Conservation (phyloP, 495 filamentous ascomycete species). For the Schizothecium vesticola region DNA sequence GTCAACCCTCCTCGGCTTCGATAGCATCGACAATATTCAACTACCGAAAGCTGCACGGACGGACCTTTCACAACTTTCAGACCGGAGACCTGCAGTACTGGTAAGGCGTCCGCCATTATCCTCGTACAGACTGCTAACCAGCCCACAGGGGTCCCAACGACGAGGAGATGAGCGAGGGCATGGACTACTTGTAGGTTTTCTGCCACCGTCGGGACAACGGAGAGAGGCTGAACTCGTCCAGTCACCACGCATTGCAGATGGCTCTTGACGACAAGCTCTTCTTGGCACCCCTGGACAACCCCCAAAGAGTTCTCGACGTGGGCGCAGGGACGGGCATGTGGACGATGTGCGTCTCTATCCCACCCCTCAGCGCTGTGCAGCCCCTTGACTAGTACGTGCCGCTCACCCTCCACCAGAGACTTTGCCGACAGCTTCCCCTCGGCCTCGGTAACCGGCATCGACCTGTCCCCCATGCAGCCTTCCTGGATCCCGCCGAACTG, state of each 20-base stretch:
- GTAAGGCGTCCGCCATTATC: rapidly evolving
- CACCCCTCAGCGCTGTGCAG: background rate
- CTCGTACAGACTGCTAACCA: background rate
- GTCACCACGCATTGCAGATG: background rate
- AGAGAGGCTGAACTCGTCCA: background rate
- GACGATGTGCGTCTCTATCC: slow-evolving; percentile 40
- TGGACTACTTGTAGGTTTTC: background rate
- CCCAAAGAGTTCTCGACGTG: slow-evolving; percentile 52
- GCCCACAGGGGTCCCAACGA: background rate
- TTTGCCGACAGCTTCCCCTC: slow-evolving; percentile 51
- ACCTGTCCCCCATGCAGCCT: slow-evolving; percentile 41
- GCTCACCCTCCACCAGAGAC: slow-evolving; percentile 25
- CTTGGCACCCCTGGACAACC: slow-evolving; percentile 46
- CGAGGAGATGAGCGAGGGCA: background rate
- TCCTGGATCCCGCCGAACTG: slow-evolving; percentile 15
- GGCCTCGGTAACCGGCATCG: slow-evolving; percentile 51
- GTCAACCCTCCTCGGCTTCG: slow-evolving; percentile 22
- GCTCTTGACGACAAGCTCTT: slow-evolving; percentile 36
- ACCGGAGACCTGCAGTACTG: slow-evolving; percentile 9
- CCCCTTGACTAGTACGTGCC: background rate
- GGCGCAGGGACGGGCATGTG: slow-evolving; percentile 62
- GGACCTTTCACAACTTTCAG: slow-evolving; percentile 23
- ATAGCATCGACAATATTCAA: slow-evolving; percentile 28
- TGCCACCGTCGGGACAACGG: background rate
- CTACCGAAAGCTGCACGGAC: slow-evolving; percentile 25